Evolutionary conservation across 352 stramenopile genomes (phyloP).

Genomic region (Elongisporangium undulatum): DNA sequence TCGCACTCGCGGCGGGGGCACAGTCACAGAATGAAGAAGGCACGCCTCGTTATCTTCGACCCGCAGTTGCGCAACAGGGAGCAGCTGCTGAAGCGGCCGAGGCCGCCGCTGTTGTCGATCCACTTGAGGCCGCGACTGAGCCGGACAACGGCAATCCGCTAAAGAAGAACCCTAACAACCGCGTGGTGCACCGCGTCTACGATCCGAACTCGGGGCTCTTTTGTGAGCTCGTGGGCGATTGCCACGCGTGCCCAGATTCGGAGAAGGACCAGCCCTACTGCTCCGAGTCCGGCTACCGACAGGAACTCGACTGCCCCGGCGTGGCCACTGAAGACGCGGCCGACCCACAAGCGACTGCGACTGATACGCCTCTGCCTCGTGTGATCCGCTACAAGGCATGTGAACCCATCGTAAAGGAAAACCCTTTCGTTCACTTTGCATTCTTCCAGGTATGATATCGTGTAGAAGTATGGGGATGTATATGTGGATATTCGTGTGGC

Average conservation of each 20-base stretch:
- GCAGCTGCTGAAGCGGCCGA: neutral
- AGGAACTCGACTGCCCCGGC: slow-evolving; percentile 57
- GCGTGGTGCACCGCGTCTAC: slow-evolving; percentile 48
- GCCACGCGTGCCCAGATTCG: slow-evolving; percentile 42
- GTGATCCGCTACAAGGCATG: slow-evolving; percentile 52
- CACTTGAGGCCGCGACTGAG: slow-evolving; percentile 1
- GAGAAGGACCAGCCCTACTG: slow-evolving; percentile 70
- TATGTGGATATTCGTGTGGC: neutral
- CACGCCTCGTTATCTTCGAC: neutral
- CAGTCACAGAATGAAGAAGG: neutral
- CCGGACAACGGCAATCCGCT: slow-evolving; percentile 21
- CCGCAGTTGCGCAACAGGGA: neutral
- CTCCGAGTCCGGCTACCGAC: slow-evolving; percentile 56
- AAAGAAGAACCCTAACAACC: slow-evolving; percentile 13
- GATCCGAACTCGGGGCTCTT: slow-evolving; percentile 54
- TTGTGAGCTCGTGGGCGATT: slow-evolving; percentile 50
- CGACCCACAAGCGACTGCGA: neutral
- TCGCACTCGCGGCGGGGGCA: neutral
- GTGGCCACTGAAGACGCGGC: neutral
- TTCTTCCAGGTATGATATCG: slow-evolving; percentile 63
- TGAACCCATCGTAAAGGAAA: slow-evolving; percentile 26
- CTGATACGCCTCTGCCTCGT: neutral
- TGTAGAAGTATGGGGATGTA: neutral
- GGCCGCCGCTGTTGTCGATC: neutral
- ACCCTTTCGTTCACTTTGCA: slow-evolving; percentile 40